These are phyloP conservation scores for Arthrobotrys conoides DNA, from an alignment of 2,329 filamentous ascomycete genomes.

Conservation along the genomic window DNA sequence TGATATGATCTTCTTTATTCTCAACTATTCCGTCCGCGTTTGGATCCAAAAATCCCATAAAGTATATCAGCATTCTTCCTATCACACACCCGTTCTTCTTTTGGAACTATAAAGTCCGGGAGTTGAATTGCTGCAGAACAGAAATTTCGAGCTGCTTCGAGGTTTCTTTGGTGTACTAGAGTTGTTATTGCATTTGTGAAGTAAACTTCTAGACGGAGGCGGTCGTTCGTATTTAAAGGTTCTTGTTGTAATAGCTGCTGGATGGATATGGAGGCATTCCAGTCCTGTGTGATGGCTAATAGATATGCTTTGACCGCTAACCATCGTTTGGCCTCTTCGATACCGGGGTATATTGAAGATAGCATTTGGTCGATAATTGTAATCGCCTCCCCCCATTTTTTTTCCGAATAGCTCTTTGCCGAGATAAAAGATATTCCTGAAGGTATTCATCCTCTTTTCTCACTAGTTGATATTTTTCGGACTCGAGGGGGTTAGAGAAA, in stretches of 20 bases:
- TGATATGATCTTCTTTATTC: conserved; percentile 6
- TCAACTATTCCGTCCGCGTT: not conserved
- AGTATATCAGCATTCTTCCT: conserved; percentile 11
- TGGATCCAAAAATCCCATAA: not conserved
- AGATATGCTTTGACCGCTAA: conserved; percentile 21
- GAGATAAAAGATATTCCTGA: not conserved
- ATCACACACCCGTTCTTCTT: conserved; percentile 4
- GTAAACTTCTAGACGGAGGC: not conserved
- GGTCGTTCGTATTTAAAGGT: conserved; percentile 2
- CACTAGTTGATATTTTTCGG: not conserved
- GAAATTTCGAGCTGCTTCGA: not conserved
- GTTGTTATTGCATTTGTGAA: conserved; percentile 5
- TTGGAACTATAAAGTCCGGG: not conserved
- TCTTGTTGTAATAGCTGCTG: not conserved
- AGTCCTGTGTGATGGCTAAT: conserved; percentile 1
- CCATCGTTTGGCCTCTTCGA: conserved; percentile 6
- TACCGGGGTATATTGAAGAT: conserved; percentile 19
- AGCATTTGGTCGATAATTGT: conserved; percentile 4
- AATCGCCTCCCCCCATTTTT: conserved; percentile 6
- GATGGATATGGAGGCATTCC: not conserved
- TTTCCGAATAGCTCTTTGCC: not conserved
- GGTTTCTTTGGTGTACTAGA: not conserved
- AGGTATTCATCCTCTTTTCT: not conserved
- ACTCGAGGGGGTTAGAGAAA: not conserved
- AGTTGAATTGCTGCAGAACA: not conserved